Percentiles rank a stretch among this genome's conserved stretches.
Evolutionary conservation across 345 rosid species (phyloP).

Genomic region (Tarenaya hassleriana): DNA sequence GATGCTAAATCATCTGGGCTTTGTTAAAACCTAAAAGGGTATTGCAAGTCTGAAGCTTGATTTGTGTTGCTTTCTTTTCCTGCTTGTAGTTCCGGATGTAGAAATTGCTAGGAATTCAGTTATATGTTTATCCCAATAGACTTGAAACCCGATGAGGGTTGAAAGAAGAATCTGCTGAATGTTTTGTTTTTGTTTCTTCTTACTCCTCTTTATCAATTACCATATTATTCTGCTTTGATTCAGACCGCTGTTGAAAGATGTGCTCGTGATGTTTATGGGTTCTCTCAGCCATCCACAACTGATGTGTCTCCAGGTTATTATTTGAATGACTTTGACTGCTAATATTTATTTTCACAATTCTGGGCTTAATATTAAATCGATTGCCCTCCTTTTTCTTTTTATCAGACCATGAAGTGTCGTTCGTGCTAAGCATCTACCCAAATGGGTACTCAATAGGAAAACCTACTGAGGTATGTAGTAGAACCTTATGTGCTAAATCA

Average conservation of each 20-base stretch:
- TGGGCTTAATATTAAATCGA: neutral
- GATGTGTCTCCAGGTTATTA: slow-evolving; percentile 38
- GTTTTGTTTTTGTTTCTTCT: too few relatives aligned
- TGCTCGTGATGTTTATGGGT: slow-evolving; percentile 27
- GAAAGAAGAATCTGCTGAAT: too few relatives aligned
- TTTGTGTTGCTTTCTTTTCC: too few relatives aligned
- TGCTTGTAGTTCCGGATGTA: too few relatives aligned
- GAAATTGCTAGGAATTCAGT: too few relatives aligned
- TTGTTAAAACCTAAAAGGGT: too few relatives aligned
- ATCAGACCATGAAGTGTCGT: slow-evolving; percentile 72
- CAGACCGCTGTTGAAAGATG: slow-evolving; percentile 37
- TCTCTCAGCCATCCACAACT: slow-evolving; percentile 27
- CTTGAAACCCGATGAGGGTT: too few relatives aligned
- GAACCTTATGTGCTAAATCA: slow-evolving; percentile 2
- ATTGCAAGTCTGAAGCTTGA: too few relatives aligned
- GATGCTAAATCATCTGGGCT: too few relatives aligned
- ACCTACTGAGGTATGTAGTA: slow-evolving; percentile 60
- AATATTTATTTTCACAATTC: slow-evolving; percentile 12
- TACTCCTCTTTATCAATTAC: neutral
- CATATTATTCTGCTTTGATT: slow-evolving; percentile 12
- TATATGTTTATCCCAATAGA: too few relatives aligned
- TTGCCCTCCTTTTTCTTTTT: slow-evolving; percentile 17
- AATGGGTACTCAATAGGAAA: slow-evolving; percentile 77
- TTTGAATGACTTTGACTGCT: slow-evolving; percentile 12
- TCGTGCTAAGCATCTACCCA: slow-evolving; percentile 58